phyloP scores from a whole-genome alignment of 768 basidiomycete genomes.

The Boletus reticulatus region DNA sequence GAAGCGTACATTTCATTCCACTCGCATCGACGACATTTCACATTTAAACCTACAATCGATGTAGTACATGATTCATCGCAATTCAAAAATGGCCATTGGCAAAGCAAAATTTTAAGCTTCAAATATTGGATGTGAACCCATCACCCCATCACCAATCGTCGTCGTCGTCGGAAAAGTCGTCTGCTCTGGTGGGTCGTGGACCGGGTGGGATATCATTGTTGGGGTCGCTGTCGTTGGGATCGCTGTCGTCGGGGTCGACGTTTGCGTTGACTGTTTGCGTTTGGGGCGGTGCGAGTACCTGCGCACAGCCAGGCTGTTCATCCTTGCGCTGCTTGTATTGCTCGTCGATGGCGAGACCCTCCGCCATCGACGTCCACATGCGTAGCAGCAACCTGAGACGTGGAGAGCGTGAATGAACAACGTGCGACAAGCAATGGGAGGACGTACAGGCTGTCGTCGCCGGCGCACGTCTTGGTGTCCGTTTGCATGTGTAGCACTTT shows the following conservation, averaged over 20 bases:
- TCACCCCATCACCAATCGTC: slow-evolving; percentile 22
- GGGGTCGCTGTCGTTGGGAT: slow-evolving; percentile 12
- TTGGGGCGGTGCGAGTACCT: slow-evolving; percentile 11
- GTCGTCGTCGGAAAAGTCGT: slow-evolving; percentile 30
- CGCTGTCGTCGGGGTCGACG: slow-evolving; percentile 12
- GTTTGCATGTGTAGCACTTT: slow-evolving; percentile 32
- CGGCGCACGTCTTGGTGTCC: slow-evolving; percentile 43
- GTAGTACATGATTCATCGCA: no score
- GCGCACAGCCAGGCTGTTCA: slow-evolving; percentile 9
- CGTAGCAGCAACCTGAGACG: slow-evolving; percentile 38
- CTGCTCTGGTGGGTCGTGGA: slow-evolving; percentile 3
- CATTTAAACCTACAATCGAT: no score
- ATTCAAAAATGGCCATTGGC: no score
- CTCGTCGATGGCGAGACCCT: slow-evolving; percentile 45
- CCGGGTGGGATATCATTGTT: slow-evolving; percentile 1
- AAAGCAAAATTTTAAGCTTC: no score
- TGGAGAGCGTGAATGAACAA: not conserved
- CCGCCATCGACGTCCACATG: slow-evolving; percentile 47
- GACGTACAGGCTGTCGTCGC: slow-evolving; percentile 50
- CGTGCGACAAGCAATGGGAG: not conserved
- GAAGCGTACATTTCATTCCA: slow-evolving; percentile 9
- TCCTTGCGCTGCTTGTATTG: slow-evolving; percentile 30
- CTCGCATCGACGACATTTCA: not conserved
- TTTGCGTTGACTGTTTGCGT: not conserved
- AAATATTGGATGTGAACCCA: no score